Conservation (phyloP, 805 yeast species). For the Ogataea henricii region DNA sequence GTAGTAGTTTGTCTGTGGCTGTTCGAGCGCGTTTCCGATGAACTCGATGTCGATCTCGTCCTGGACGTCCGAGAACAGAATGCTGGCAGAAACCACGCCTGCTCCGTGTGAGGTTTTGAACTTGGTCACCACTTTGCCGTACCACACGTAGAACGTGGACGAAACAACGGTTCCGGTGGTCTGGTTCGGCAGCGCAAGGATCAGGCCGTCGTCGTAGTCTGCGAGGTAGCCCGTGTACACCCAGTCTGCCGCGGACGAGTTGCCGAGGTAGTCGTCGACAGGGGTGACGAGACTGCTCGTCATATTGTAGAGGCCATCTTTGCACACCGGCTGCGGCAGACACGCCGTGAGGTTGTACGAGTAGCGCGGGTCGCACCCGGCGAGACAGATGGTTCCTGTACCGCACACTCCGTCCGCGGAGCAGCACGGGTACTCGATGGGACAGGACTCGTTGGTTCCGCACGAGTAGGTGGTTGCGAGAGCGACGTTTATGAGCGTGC, state of each 20-base stretch:
- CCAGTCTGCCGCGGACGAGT: conserved; percentile 69
- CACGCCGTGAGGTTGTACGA: conserved; percentile 71
- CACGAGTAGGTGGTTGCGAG: conserved; percentile 40
- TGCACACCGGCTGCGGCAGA: conserved; percentile 83
- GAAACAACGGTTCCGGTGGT: conserved; percentile 79
- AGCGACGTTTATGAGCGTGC: conserved; percentile 3
- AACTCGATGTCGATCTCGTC: conserved; percentile 92
- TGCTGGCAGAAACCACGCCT: conserved; percentile 86
- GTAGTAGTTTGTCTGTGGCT: conserved; percentile 79
- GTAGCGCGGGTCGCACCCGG: conserved; percentile 81
- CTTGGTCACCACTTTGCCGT: conserved; percentile 72
- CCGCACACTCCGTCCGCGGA: conserved; percentile 62
- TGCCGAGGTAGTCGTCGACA: conserved; percentile 53
- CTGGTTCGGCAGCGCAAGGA: conserved; percentile 77
- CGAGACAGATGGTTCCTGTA: conserved; percentile 60
- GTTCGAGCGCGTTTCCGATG: conserved; percentile 70
- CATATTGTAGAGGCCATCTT: conserved; percentile 46
- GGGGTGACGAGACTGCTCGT: conserved; percentile 31
- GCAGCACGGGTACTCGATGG: conserved; percentile 83
- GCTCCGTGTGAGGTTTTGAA: conserved; percentile 71
- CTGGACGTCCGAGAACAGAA: conserved; percentile 78
- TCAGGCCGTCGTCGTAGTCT: conserved; percentile 55
- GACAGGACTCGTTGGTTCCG: conserved; percentile 60
- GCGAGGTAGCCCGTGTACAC: conserved; percentile 61
- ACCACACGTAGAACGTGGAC: conserved; percentile 81